Percentiles rank a stretch among this genome's conserved stretches.
These are phyloP conservation scores for Sporormia fimetaria DNA, from an alignment of 495 filamentous ascomycete species.

Conservation along the genomic window DNA sequence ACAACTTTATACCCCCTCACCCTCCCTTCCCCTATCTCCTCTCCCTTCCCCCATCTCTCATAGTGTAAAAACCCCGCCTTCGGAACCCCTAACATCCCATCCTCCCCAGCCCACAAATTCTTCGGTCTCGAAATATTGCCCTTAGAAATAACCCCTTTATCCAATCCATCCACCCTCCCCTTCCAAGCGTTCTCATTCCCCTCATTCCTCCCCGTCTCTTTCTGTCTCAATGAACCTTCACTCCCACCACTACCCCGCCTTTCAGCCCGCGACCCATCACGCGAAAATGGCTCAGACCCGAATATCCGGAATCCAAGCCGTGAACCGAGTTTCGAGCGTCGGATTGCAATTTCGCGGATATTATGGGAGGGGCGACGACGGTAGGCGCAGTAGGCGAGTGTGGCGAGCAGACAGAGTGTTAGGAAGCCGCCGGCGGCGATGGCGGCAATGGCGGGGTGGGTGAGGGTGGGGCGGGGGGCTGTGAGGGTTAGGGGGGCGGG, in stretches of 20 bases:
- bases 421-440: constrained; percentile 4
- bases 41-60: constrained; percentile 6
- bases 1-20: constrained; percentile 5
- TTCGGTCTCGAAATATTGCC: constrained; percentile 11
- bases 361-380: constrained; percentile 1
- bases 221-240: neutral
- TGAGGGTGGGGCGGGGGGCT: constrained; percentile 3
- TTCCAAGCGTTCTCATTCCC: constrained; percentile 2
- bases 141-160: constrained; percentile 14
- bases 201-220: neutral
- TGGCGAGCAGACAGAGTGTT: constrained; percentile 5
- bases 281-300: neutral
- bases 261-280: neutral
- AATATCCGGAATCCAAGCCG: constrained; percentile 14
- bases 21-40: constrained; percentile 1
- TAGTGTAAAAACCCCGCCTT: constrained; percentile 8
- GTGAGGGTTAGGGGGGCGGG: constrained; percentile 4
- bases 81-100: constrained; percentile 15
- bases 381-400: constrained; percentile 2
- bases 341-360: constrained; percentile 17
- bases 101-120: constrained; percentile 9
- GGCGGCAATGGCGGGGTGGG: constrained; percentile 8
- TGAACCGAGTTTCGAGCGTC: constrained; percentile 16
- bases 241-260: neutral
- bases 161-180: constrained; percentile 2